Evolutionary conservation across 192 early-diverging fungal genomes (phyloP).

Genomic region (Rhizophlyctis rosea): DNA sequence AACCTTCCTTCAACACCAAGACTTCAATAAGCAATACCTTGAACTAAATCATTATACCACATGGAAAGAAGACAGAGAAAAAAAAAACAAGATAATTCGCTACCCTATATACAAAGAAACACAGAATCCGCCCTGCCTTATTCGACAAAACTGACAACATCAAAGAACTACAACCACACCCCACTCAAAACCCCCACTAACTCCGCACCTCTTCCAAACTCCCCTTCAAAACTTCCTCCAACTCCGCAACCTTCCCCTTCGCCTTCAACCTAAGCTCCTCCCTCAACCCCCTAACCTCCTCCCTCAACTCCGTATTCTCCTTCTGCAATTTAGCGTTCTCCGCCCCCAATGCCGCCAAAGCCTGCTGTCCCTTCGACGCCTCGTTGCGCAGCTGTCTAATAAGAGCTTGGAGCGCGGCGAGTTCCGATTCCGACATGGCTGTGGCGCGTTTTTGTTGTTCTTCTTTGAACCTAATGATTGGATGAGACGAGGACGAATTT

Average conservation of each 20-base stretch:
- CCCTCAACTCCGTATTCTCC: slow-evolving; percentile 4
- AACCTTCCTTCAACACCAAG: no score
- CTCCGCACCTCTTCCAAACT: no score
- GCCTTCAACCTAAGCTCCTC: slow-evolving; percentile 1
- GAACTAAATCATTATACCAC: no score
- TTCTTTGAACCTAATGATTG: slow-evolving; percentile 10
- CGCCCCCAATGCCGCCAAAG: not conserved
- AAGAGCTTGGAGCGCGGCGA: slow-evolving; percentile 20
- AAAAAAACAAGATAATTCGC: no score
- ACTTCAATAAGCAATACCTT: no score
- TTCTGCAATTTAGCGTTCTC: slow-evolving; percentile 6
- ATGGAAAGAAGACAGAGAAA: no score
- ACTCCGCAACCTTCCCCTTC: not conserved
- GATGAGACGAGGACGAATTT: not conserved
- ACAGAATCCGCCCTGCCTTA: no score
- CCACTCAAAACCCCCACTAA: no score
- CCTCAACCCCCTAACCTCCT: slow-evolving; percentile 1
- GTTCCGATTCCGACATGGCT: slow-evolving; percentile 14
- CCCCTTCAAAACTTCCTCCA: not conserved
- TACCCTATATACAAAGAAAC: no score
- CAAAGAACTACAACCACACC: no score
- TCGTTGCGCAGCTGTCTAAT: slow-evolving; percentile 22
- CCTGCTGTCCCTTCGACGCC: slow-evolving; percentile 6
- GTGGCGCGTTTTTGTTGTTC: slow-evolving; percentile 14
- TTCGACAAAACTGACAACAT: no score